Base-by-base conservation (phyloP, 306 rosid species). In the Aeschynomene evenia region DNA sequence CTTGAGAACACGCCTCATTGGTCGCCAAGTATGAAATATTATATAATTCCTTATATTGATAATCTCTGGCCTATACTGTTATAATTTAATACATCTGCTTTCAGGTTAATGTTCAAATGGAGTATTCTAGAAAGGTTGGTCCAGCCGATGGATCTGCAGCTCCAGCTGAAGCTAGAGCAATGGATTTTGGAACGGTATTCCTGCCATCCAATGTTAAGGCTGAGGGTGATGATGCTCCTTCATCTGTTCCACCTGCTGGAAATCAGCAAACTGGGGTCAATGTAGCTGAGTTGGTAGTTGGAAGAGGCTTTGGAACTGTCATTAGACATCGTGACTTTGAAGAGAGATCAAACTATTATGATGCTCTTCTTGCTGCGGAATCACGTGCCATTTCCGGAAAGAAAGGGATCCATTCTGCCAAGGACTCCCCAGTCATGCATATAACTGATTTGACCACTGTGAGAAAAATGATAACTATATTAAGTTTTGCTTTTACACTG, bases 111-210 rank as follows among this genome's bases (percentile, higher is more conserved):
- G 95, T 90, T 62, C 86, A 84, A 78, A 88, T 90, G 97, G 97
- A 90, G 80, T 90, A 90, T 71, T 81, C 97, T 50, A 86, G 97
- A 74, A 90, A 88, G 74, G 62, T 90, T 19, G 22, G 70, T 73
- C 70, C 53, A 3, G 79, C 80, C 22, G 94, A 85, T 70, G 94
- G 85, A 68, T 79, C 84, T 31, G 45, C 81, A 18, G 80, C 71
- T 73, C 64, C 85, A 70, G 50, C 82, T 50, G 96, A 90, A 71
- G 82, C 91, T 15, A 81, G 92, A 60, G 83, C 79, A 56, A 88
- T 90, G 97, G 95, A 90, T 81, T 90, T 90, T 70, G 97, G 97
- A 66, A 82, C 97, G 10, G 87, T 90, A 55, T 90, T 85, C 75
- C 76, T 85, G 36, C 34, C 31, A 64, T 78, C 82, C 67, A 57